Evolutionary conservation across 2,329 filamentous ascomycete genomes (phyloP).

Genomic region (Clarireedia monteithiana): DNA sequence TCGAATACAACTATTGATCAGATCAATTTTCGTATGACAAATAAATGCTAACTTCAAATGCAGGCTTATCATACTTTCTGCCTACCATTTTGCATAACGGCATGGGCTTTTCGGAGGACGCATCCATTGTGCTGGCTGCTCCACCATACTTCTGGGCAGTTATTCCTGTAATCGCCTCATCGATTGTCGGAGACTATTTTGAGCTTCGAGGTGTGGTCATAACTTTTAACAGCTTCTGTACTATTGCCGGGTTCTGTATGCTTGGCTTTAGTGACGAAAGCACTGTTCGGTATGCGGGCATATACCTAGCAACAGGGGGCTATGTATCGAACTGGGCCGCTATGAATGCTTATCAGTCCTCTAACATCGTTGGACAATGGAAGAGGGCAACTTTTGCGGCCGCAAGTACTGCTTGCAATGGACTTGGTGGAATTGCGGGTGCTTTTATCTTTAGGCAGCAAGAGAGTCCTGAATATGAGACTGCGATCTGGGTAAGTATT

Average conservation of each 20-base stretch:
- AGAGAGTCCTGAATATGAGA: conserved; percentile 55
- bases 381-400: conserved; percentile 76
- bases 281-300: conserved; percentile 27
- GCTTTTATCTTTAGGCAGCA: conserved; percentile 55
- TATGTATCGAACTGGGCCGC: conserved; percentile 74
- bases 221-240: conserved; percentile 26
- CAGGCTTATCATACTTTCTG: conserved; percentile 67
- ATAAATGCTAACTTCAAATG: background rate
- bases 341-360: conserved; percentile 73
- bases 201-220: conserved; percentile 31
- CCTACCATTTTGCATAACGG: conserved; percentile 61
- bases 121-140: conserved; percentile 47
- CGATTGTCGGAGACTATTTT: conserved; percentile 52
- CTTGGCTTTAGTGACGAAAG: conserved; percentile 24
- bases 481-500: conserved; percentile 61
- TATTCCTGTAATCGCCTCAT: conserved; percentile 38
- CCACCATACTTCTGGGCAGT: conserved; percentile 44
- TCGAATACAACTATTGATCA: background rate
- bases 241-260: conserved; percentile 25
- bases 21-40: background rate
- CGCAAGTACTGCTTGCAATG: conserved; percentile 68
- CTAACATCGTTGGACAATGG: conserved; percentile 85
- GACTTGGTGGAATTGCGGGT: conserved; percentile 71
- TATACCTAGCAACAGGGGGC: conserved; percentile 52
- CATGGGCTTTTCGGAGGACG: conserved; percentile 46